Evolutionary conservation across 2,329 filamentous ascomycete species (phyloP).

Genomic region (Xylariaceae sp.): DNA sequence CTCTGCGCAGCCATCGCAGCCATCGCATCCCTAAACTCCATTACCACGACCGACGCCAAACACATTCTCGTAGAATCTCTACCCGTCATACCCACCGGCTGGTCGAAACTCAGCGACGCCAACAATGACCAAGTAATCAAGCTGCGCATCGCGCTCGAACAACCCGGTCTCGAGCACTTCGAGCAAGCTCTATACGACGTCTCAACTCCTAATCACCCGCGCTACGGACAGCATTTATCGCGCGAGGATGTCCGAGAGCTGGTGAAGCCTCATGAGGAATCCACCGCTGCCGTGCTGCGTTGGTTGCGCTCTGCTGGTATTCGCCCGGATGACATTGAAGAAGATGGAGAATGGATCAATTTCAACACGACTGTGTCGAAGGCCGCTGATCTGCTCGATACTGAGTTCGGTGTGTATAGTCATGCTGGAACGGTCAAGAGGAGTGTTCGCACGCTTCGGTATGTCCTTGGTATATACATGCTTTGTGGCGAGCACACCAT

Average conservation of each 20-base stretch:
- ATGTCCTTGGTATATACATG: slow-evolving; percentile 8
- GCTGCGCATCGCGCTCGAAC: slow-evolving; percentile 44
- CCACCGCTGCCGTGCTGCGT: slow-evolving; percentile 42
- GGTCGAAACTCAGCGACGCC: slow-evolving; percentile 34
- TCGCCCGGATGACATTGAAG: slow-evolving; percentile 44
- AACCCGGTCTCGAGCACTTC: slow-evolving; percentile 45
- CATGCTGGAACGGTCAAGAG: slow-evolving; percentile 37
- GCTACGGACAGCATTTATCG: slow-evolving; percentile 58
- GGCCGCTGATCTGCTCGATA: slow-evolving; percentile 49
- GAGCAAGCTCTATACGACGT: slow-evolving; percentile 56
- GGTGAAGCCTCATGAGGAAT: slow-evolving; percentile 33
- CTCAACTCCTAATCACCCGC: slow-evolving; percentile 52
- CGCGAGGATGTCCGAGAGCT: slow-evolving; percentile 46
- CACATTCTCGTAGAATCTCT: slow-evolving; percentile 35
- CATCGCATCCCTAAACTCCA: slow-evolving; percentile 11
- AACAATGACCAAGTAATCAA: slow-evolving; percentile 37
- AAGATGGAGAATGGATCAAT: slow-evolving; percentile 47
- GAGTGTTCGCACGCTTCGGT: slow-evolving; percentile 43
- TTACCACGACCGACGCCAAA: slow-evolving; percentile 14
- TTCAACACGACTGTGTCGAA: slow-evolving; percentile 44
- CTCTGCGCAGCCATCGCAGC: slow-evolving; percentile 21
- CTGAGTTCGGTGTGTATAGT: slow-evolving; percentile 52
- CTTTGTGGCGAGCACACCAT: slow-evolving; percentile 5
- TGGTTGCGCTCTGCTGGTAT: slow-evolving; percentile 54
- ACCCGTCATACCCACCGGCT: slow-evolving; percentile 34